phyloP scores from a whole-genome alignment of 2,329 filamentous ascomycete genomes.

The Apiospora saccharicola region DNA sequence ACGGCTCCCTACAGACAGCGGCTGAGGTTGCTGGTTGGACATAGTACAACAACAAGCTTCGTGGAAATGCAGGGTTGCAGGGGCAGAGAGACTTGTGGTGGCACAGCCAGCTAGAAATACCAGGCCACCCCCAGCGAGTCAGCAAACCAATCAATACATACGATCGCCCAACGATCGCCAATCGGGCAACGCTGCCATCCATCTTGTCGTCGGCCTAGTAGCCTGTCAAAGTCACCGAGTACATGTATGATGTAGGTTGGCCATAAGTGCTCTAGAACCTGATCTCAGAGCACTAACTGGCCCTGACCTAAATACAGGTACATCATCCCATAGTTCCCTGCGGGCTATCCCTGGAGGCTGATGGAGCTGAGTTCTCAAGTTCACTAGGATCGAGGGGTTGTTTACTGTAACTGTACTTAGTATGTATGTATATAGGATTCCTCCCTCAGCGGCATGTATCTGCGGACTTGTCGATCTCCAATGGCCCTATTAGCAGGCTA shows the following conservation, averaged over 20 bases:
- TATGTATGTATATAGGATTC: neutral
- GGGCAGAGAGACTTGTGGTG: neutral
- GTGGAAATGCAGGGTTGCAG: neutral
- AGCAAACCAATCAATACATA: too few species aligned
- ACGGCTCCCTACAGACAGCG: neutral
- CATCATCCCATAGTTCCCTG: neutral
- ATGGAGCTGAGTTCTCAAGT: neutral
- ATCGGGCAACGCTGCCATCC: neutral
- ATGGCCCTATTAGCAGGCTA: neutral
- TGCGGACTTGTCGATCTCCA: neutral
- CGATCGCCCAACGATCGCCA: neutral
- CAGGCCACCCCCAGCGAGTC: neutral
- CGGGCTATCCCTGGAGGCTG: neutral
- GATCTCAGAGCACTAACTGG: neutral
- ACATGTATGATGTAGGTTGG: neutral
- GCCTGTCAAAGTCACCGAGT: neutral
- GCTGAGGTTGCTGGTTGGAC: neutral
- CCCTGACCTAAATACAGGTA: neutral
- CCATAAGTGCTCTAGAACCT: constrained; percentile 10
- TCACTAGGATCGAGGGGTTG: neutral
- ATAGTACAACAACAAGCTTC: neutral
- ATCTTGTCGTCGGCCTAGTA: neutral
- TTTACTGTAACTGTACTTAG: too few species aligned
- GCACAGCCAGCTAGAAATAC: neutral
- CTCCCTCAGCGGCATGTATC: neutral